These are phyloP conservation scores for Tremella fuciformis DNA, from an alignment of 768 basidiomycete species.

Conservation along the genomic window DNA sequence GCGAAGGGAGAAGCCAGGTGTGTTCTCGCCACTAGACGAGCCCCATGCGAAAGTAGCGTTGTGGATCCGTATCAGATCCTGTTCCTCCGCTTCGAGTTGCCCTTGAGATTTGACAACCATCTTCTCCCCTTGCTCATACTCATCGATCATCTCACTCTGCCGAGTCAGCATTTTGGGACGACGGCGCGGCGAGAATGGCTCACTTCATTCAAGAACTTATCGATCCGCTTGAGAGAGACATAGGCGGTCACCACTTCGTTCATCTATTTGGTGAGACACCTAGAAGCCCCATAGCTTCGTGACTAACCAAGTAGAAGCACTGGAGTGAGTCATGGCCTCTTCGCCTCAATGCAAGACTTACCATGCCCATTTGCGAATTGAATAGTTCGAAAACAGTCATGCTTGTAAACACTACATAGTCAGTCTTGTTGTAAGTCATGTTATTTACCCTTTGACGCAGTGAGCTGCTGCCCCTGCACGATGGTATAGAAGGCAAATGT, in stretches of 20 bases:
- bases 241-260: conserved; percentile 55
- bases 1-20: conserved; percentile 52
- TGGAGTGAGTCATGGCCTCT: conserved; percentile 7
- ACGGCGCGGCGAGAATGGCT: conserved; percentile 36
- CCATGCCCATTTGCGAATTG: conserved; percentile 55
- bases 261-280: conserved; percentile 7
- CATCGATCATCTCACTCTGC: conserved; percentile 48
- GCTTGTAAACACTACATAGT: conserved; percentile 56
- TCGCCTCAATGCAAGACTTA: conserved; percentile 6
- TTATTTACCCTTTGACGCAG: conserved; percentile 46
- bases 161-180: conserved; percentile 46
- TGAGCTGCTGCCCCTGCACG: conserved; percentile 53
- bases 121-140: conserved; percentile 25
- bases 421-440: neutral
- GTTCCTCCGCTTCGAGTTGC: conserved; percentile 37
- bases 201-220: conserved; percentile 55
- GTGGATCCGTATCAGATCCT: conserved; percentile 44
- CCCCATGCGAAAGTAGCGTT: conserved; percentile 52
- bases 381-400: conserved; percentile 66
- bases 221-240: conserved; percentile 64
- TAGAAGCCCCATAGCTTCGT: neutral
- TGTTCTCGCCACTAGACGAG: conserved; percentile 42
- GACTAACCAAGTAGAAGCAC: conserved; percentile 34
- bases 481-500: conserved; percentile 62
- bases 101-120: conserved; percentile 23